These are phyloP conservation scores for Effrenium voratum DNA, from an alignment of 73 alveolate species.

Conservation along the genomic window DNA sequence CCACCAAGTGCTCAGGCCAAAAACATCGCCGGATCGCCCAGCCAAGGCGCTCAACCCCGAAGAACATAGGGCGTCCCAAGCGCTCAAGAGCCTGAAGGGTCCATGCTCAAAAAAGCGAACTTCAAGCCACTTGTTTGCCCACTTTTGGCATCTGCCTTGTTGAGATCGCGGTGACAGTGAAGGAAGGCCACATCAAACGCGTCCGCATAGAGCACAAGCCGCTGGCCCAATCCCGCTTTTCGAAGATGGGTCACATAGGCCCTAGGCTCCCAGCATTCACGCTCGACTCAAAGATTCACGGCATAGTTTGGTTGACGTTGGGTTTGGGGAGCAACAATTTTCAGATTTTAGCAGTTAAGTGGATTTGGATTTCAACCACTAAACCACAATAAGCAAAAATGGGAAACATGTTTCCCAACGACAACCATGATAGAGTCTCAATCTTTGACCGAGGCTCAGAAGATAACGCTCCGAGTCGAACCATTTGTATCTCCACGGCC, in stretches of 20 bases:
- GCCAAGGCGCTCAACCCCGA: conserved; percentile 39
- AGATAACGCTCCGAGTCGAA: conserved; percentile 70
- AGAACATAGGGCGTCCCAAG: conserved; percentile 48
- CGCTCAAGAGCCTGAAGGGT: conserved; percentile 28
- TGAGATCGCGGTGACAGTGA: conserved; percentile 45
- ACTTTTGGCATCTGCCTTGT: background rate
- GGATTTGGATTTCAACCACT: too few species aligned
- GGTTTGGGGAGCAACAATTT: background rate
- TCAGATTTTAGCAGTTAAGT: too few species aligned
- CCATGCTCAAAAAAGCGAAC: too few species aligned
- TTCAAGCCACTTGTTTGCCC: too few species aligned
- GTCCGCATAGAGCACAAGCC: conserved; percentile 68
- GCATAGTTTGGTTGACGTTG: background rate
- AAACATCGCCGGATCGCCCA: background rate
- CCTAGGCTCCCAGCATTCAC: background rate
- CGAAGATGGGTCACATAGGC: conserved; percentile 62
- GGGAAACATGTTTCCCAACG: background rate
- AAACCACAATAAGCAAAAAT: background rate
- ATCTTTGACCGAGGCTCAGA: conserved; percentile 11
- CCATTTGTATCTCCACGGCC: conserved; percentile 69
- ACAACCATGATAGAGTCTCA: background rate
- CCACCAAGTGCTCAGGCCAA: background rate
- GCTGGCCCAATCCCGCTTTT: conserved; percentile 17
- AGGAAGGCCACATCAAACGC: conserved; percentile 62
- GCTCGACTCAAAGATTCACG: background rate